These are phyloP conservation scores for Vigna reflexopilosa DNA, from an alignment of 306 rosid genomes.

Conservation along the genomic window DNA sequence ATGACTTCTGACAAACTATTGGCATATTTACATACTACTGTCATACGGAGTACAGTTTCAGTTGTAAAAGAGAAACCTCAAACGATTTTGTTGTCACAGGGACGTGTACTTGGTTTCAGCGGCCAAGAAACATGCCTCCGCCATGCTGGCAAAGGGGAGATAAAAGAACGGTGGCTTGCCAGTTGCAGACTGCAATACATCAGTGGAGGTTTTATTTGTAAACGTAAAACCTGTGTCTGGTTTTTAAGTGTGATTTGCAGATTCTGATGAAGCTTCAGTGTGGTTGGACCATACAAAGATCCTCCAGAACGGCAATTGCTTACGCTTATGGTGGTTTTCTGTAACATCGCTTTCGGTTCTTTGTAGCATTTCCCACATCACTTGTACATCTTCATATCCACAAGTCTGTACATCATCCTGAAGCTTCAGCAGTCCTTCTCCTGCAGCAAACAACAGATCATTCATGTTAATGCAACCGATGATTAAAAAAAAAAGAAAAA, in stretches of 20 bases:
- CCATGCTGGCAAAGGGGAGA: constrained; percentile 37
- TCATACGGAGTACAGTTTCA: constrained; percentile 6
- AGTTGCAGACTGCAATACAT: constrained; percentile 31
- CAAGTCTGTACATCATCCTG: constrained; percentile 81
- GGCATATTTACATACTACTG: constrained; percentile 42
- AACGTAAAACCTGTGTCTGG: constrained; percentile 26
- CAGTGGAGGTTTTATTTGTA: constrained; percentile 38
- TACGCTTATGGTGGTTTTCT: constrained; percentile 54
- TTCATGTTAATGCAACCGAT: not conserved
- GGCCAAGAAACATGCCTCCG: constrained; percentile 40
- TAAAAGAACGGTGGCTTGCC: constrained; percentile 41
- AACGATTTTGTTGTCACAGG: constrained; percentile 18
- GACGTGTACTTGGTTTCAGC: constrained; percentile 23
- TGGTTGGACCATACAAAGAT: constrained; percentile 65
- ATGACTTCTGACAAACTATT: constrained; percentile 23
- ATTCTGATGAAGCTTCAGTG: constrained; percentile 43
- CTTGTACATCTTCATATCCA: constrained; percentile 82
- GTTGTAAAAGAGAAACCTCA: constrained; percentile 29
- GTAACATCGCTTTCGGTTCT: constrained; percentile 33
- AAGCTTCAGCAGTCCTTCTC: constrained; percentile 75
- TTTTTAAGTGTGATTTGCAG: constrained; percentile 51
- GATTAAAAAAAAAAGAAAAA: not conserved
- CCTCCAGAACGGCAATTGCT: constrained; percentile 67
- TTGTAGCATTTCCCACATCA: constrained; percentile 86
- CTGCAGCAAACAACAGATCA: constrained; percentile 45